Conservation (phyloP, 108 stramenopile genomes). For the Cyclotella baltica region DNA sequence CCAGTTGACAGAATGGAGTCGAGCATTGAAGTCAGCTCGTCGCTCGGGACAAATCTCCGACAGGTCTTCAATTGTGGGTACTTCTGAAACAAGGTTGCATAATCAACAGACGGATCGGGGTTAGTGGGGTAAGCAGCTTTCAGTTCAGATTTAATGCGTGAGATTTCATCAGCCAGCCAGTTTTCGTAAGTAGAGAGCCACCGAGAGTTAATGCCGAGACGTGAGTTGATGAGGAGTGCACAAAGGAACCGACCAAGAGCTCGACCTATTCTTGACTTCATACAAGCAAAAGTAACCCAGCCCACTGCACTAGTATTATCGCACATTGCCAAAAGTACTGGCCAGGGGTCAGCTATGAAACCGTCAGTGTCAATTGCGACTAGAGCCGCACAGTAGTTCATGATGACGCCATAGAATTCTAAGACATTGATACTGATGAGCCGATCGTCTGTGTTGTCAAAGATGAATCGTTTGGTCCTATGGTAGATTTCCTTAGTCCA, state of each 20-base stretch:
- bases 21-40: no score
- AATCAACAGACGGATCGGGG: slow-evolving; percentile 7
- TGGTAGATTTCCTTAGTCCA: background rate
- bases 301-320: background rate
- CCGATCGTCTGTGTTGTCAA: background rate
- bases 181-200: no score
- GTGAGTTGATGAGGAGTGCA: background rate
- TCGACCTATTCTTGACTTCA: background rate
- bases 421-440: slow-evolving; percentile 13
- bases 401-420: no score
- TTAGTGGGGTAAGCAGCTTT: no score
- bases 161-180: no score
- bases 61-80: no score
- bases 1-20: no score
- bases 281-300: background rate
- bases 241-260: background rate
- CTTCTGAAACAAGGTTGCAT: no score
- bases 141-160: no score
- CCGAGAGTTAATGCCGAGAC: background rate
- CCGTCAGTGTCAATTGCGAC: background rate
- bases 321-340: background rate
- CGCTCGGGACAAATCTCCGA: no score
- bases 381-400: no score
- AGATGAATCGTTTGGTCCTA: background rate
- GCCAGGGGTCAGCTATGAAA: background rate